phyloP scores from a whole-genome alignment of 345 rosid species.

The Hevea brasiliensis region DNA sequence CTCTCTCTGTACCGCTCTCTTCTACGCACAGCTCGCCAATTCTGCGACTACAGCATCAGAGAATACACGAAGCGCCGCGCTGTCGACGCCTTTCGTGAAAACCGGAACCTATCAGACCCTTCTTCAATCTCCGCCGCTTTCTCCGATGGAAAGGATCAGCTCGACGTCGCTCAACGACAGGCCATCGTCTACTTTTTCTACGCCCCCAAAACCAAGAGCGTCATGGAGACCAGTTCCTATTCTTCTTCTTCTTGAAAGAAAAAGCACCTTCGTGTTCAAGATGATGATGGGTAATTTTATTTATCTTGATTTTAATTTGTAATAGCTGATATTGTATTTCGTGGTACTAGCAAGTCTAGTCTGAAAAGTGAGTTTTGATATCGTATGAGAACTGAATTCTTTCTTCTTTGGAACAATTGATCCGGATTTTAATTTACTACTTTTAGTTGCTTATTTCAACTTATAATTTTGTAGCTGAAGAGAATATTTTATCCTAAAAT shows the following conservation, averaged over 20 bases:
- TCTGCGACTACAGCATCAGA: conserved; percentile 70
- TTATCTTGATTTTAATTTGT: no score
- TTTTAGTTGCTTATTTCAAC: neutral
- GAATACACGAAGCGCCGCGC: conserved; percentile 80
- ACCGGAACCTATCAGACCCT: conserved; percentile 47
- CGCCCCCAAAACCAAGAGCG: conserved; percentile 68
- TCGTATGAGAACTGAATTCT: no score
- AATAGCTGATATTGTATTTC: no score
- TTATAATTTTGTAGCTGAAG: neutral
- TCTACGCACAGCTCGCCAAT: conserved; percentile 67
- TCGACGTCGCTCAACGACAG: conserved; percentile 64
- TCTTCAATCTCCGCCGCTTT: conserved; percentile 50
- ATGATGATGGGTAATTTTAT: no score
- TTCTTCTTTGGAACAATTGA: no score
- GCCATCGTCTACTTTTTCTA: conserved; percentile 64
- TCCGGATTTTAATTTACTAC: neutral
- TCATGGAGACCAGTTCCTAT: conserved; percentile 56
- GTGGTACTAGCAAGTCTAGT: neutral
- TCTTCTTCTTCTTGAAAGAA: neutral
- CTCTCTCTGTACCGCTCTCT: conserved; percentile 60
- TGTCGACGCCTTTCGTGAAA: conserved; percentile 65
- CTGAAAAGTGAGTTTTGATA: no score
- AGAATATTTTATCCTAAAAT: neutral
- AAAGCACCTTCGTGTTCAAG: no score
- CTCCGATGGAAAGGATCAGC: conserved; percentile 57